Evolutionary conservation across 148 eudicot genomes (phyloP).

Genomic region (Dysphania ambrosioides): DNA sequence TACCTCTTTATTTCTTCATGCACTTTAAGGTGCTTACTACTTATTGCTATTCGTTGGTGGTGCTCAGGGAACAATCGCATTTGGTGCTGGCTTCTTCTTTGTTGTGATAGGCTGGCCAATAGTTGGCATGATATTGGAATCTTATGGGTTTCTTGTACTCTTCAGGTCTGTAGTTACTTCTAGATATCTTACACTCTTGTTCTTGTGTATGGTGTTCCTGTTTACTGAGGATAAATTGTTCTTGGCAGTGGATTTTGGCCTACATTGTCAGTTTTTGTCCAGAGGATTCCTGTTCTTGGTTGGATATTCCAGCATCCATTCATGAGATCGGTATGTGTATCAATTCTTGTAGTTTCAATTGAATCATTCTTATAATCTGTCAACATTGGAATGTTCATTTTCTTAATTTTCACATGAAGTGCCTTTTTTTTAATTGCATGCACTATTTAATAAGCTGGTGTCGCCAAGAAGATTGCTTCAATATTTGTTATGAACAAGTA

Average conservation of each 20-base stretch:
- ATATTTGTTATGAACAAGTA: too few relatives aligned
- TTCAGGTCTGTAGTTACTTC: constrained; percentile 57
- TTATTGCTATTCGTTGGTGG: constrained; percentile 13
- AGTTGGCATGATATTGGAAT: constrained; percentile 82
- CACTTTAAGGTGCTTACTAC: not conserved
- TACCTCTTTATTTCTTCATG: not conserved
- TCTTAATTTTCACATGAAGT: too few relatives aligned
- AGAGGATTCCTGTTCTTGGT: constrained; percentile 87
- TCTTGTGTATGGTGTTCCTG: constrained; percentile 1
- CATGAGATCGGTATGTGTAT: constrained; percentile 74
- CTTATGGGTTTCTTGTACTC: constrained; percentile 89
- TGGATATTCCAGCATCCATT: constrained; percentile 87
- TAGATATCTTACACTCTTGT: too few relatives aligned
- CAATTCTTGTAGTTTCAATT: not conserved
- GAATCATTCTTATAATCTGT: not conserved
- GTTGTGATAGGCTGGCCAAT: constrained; percentile 92
- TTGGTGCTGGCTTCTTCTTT: constrained; percentile 85
- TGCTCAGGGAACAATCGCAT: constrained; percentile 80
- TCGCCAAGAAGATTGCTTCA: too few relatives aligned
- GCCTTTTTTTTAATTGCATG: too few relatives aligned
- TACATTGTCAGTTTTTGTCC: constrained; percentile 72
- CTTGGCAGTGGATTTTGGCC: constrained; percentile 94
- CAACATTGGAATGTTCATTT: too few relatives aligned
- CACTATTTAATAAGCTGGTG: too few relatives aligned
- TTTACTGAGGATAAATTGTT: constrained; percentile 17